Evolutionary conservation across 2,329 filamentous ascomycete genomes (phyloP).

Genomic region (Colletotrichum sidae): DNA sequence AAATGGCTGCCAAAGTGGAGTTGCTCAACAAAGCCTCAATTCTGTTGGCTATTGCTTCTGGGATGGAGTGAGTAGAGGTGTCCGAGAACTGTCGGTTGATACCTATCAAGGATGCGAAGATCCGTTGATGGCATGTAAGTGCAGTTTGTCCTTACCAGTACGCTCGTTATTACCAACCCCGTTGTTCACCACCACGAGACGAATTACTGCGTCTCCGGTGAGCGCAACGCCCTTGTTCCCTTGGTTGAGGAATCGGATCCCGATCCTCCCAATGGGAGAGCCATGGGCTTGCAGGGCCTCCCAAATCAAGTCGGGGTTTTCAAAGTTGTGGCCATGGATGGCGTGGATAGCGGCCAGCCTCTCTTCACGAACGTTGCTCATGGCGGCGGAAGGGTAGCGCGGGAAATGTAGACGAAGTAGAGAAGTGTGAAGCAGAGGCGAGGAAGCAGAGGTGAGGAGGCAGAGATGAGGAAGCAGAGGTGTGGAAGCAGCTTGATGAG

Average conservation of each 20-base stretch:
- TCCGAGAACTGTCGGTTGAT: not conserved
- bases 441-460: no score
- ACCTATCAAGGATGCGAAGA: not conserved
- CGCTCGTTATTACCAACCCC: not conserved
- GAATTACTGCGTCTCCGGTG: not conserved
- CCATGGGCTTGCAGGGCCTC: not conserved
- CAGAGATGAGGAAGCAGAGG: no score
- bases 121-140: no score
- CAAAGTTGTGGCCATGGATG: no score
- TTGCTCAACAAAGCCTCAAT: not conserved
- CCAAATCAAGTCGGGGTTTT: not conserved
- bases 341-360: no score
- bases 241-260: not conserved
- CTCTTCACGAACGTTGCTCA: no score
- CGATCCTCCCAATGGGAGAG: not conserved
- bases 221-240: not conserved
- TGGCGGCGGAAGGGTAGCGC: no score
- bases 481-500: no score
- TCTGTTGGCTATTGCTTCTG: not conserved
- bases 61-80: not conserved
- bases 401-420: no score
- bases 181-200: not conserved
- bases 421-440: no score
- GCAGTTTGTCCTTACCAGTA: no score
- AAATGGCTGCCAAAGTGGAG: not conserved